Base-by-base conservation (phyloP, 2,329 filamentous ascomycete species). In the Lachnellula cervina region DNA sequence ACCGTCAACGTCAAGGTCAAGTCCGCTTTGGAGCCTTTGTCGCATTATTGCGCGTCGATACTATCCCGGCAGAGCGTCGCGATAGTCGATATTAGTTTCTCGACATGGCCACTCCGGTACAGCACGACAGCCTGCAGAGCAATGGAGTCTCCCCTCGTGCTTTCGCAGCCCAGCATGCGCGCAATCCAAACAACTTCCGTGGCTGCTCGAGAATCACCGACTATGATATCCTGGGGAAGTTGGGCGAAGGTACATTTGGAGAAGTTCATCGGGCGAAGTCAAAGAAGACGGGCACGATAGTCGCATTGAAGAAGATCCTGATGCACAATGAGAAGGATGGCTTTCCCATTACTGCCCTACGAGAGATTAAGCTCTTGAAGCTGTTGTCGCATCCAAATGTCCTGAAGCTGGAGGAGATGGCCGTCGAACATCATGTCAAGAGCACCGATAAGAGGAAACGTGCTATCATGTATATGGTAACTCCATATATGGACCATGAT, bases 291-390 rank as follows among this genome's bases (percentile, higher is more conserved):
- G 87, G 89, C 52, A 80, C 82, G 23, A 73, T 93, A 46, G 88
- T 96, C 58, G 94, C 94, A 4, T 74, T 99, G 68, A 99, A 99
- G 77, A 97, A 97, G 80, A 99, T 99, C 63, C 84, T 99, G 63
- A 97, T 97, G 89, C 94, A 97, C 72, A 96, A 97, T 72, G 94
- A 99, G 76, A 97, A 97, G 72, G 94, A 99, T 73, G 94, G 94
- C 77, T 99, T 99, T 65, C 94, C 94, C n/a, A 99, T 99, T 61
- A 99, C 94, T 1, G 93, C 94, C 6, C 81, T 99, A 46, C 89
- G 94, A 69, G 94, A 99, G 73, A 97, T 99, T 77, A 97, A 97
- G 76, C 83, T 99, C 40, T 79, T 99, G 57, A 99, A 99, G 75
- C 84, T 96, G 65, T 77, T 99, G n/a, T 92, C 88, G 9, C 94